phyloP scores from a whole-genome alignment of 1,139 yeast genomes.

The Pneumocystis canis region DNA sequence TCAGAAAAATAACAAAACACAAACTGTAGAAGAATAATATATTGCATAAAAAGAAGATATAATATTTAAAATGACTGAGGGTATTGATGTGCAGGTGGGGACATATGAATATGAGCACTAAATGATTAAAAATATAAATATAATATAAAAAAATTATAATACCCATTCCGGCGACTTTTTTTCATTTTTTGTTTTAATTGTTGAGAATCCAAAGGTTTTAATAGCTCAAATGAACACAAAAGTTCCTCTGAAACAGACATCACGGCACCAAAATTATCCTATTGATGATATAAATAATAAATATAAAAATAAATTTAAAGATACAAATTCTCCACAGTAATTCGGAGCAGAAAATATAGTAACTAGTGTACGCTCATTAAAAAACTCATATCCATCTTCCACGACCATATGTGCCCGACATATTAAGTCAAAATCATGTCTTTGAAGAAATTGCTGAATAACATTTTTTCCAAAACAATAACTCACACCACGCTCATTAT shows the following conservation, averaged over 20 bases:
- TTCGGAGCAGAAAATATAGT: conserved; percentile 95
- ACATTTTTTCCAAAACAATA: conserved; percentile 90
- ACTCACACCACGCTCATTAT: conserved; percentile 94
- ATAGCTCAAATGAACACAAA: conserved; percentile 76
- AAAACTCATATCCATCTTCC: conserved; percentile 95
- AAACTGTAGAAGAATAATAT: not conserved
- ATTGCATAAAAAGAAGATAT: not conserved
- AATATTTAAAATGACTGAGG: conserved; percentile 20
- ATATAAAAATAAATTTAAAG: not conserved
- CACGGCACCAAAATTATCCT: conserved; percentile 90
- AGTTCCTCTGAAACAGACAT: conserved; percentile 92
- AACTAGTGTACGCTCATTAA: conserved; percentile 81
- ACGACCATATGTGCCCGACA: conserved; percentile 99
- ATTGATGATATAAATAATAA: not conserved
- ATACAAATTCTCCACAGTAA: conserved; percentile 86
- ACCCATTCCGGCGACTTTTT: conserved; percentile 65
- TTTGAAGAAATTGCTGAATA: conserved; percentile 71
- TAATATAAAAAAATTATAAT: conserved; percentile 29
- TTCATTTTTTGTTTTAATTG: conserved; percentile 82
- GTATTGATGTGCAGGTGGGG: conserved; percentile 17
- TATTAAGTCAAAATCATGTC: conserved; percentile 84
- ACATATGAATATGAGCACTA: conserved; percentile 15
- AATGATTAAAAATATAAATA: conserved; percentile 3
- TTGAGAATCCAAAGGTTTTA: conserved; percentile 85
- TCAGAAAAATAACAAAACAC: not conserved